phyloP scores from a whole-genome alignment of 1,284 basidiomycete species.

The Rhodotorula sp. region DNA sequence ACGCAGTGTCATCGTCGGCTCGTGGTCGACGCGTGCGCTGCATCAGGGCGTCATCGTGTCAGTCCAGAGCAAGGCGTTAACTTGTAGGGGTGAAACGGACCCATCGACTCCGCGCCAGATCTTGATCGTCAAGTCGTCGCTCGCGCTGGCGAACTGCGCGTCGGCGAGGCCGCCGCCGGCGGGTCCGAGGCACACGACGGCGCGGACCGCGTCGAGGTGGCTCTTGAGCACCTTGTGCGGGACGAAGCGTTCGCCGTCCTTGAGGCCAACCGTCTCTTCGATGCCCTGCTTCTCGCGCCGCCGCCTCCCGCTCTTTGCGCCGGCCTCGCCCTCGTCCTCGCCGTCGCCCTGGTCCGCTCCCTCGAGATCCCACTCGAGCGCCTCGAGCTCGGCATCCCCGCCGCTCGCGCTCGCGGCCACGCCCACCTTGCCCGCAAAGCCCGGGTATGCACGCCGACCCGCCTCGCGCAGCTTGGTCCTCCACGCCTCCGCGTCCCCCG shows the following conservation, averaged over 20 bases:
- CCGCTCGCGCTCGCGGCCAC: background rate
- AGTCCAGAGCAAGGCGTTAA: conserved; percentile 17
- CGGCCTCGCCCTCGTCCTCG: conserved; percentile 20
- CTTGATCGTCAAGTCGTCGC: conserved; percentile 94
- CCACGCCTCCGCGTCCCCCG: conserved; percentile 66
- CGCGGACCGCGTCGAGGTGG: conserved; percentile 83
- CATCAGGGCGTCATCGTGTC: conserved; percentile 6
- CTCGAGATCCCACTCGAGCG: conserved; percentile 43
- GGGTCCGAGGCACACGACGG: conserved; percentile 73
- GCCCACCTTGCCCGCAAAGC: background rate
- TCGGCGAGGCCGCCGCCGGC: conserved; percentile 24
- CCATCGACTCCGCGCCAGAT: conserved; percentile 71
- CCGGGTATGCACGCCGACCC: conserved; percentile 28
- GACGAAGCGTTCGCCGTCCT: background rate
- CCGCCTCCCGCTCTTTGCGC: background rate
- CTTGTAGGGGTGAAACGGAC: conserved; percentile 5
- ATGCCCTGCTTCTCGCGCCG: conserved; percentile 52
- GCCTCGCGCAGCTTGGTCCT: conserved; percentile 60
- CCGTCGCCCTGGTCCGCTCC: conserved; percentile 26
- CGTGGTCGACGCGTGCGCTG: conserved; percentile 62
- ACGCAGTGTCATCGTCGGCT: conserved; percentile 86
- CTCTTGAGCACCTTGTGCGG: conserved; percentile 53
- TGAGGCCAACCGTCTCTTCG: conserved; percentile 1
- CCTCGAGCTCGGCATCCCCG: conserved; percentile 15
- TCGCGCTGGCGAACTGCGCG: conserved; percentile 79